These are phyloP conservation scores for Fomitopsis pulvina DNA, from an alignment of 768 basidiomycete species.

Conservation along the genomic window DNA sequence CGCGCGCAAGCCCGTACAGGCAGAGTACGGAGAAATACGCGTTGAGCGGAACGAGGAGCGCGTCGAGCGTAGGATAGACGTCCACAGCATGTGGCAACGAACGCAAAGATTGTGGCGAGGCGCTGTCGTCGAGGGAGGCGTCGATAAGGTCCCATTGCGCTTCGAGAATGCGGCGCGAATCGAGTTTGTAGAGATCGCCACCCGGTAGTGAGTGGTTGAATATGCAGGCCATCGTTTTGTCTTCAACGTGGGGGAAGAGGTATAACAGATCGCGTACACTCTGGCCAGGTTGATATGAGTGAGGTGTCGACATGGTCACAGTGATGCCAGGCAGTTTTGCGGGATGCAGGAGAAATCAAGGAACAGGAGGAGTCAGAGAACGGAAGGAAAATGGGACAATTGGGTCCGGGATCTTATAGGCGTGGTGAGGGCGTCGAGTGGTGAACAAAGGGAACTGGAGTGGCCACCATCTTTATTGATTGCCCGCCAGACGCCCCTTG, in stretches of 20 bases:
- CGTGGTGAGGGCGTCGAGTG: not conserved
- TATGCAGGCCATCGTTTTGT: conserved; percentile 16
- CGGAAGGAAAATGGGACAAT: not conserved
- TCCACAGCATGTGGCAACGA: conserved; percentile 17
- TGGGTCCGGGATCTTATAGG: conserved; percentile 2
- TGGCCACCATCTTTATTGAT: not conserved
- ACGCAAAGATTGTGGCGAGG: conserved; percentile 12
- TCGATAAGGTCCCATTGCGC: conserved; percentile 23
- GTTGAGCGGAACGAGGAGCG: conserved; percentile 24
- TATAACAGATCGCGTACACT: conserved; percentile 13
- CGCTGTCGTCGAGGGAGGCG: conserved; percentile 18
- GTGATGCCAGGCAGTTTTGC: not conserved
- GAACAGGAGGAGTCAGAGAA: not conserved
- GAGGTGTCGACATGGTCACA: not conserved
- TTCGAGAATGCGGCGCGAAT: conserved; percentile 25
- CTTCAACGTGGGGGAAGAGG: conserved; percentile 21
- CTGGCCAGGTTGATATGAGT: conserved; percentile 11
- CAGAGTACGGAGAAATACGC: conserved; percentile 23
- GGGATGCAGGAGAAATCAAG: not conserved
- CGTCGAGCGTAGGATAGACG: conserved; percentile 21
- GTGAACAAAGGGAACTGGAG: not conserved
- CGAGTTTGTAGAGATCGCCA: conserved; percentile 24
- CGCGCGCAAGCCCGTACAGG: conserved; percentile 17
- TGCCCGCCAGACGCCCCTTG: not conserved
- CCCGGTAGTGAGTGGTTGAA: conserved; percentile 20